Evolutionary conservation across 768 basidiomycete genomes (phyloP).

Genomic region (Cantharellus cinnabarinus): DNA sequence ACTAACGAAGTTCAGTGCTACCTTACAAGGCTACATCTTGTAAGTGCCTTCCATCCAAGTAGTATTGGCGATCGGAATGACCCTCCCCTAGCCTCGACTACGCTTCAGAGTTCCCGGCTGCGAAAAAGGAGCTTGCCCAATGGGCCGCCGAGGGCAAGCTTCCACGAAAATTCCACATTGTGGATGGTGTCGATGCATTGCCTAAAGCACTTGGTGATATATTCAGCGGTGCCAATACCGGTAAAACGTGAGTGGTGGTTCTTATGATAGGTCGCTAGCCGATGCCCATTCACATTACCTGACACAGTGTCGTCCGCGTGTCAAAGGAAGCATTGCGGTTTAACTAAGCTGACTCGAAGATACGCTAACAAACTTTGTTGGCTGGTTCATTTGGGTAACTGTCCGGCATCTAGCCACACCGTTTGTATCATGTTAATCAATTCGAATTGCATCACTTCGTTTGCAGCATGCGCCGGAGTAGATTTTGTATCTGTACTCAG

Average conservation of each 20-base stretch:
- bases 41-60: neutral
- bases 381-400: too few relatives aligned
- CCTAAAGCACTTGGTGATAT: conserved; percentile 16
- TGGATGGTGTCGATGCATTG: conserved; percentile 54
- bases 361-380: too few relatives aligned
- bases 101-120: conserved; percentile 33
- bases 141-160: conserved; percentile 46
- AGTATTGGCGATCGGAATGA: too few relatives aligned
- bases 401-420: too few relatives aligned
- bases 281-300: too few relatives aligned
- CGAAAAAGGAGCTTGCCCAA: conserved; percentile 32
- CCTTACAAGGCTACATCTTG: conserved; percentile 66
- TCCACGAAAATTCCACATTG: conserved; percentile 60
- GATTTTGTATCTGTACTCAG: too few relatives aligned
- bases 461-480: too few relatives aligned
- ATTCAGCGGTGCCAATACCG: neutral
- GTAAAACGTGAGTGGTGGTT: neutral
- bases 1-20: conserved; percentile 59
- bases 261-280: neutral
- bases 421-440: too few relatives aligned
- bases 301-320: too few relatives aligned
- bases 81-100: conserved; percentile 42
- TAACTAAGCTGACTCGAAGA: too few relatives aligned
- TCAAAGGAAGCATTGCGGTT: too few relatives aligned
- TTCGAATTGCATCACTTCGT: too few relatives aligned